Evolutionary conservation across 2,329 filamentous ascomycete species (phyloP).

Genomic region (Coniochaeta pulveracea): DNA sequence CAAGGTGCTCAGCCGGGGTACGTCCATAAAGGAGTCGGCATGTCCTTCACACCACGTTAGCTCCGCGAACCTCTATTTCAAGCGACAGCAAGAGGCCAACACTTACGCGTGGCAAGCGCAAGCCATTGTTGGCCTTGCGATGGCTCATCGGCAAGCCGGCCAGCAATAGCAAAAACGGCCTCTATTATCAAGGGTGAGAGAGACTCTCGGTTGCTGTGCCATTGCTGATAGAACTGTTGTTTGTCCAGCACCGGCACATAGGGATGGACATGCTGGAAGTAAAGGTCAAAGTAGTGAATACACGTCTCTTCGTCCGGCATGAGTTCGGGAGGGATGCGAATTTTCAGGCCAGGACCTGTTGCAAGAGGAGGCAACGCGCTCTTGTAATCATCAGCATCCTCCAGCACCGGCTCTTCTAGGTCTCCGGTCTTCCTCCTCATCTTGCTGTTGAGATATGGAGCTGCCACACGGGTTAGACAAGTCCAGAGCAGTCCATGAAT

Average conservation of each 20-base stretch:
- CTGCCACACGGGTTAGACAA: constrained; percentile 26
- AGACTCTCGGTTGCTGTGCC: constrained; percentile 69
- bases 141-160: constrained; percentile 71
- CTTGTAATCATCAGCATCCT: constrained; percentile 64
- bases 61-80: constrained; percentile 1
- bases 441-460: constrained; percentile 72
- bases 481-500: neutral
- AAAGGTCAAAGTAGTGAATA: constrained; percentile 78
- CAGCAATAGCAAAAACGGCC: constrained; percentile 82
- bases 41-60: constrained; percentile 50
- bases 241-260: constrained; percentile 87
- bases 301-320: constrained; percentile 84
- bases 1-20: constrained; percentile 80
- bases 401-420: constrained; percentile 49
- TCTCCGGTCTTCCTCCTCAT: constrained; percentile 16
- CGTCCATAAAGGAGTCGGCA: constrained; percentile 86
- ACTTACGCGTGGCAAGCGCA: constrained; percentile 69
- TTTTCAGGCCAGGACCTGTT: constrained; percentile 59
- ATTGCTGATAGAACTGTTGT: constrained; percentile 74
- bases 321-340: constrained; percentile 81
- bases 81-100: neutral
- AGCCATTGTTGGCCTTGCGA: constrained; percentile 87
- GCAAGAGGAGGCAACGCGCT: constrained; percentile 57
- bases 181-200: constrained; percentile 86
- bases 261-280: constrained; percentile 82